phyloP scores from a whole-genome alignment of 2,329 filamentous ascomycete genomes.

The Fusarium pininemorale region DNA sequence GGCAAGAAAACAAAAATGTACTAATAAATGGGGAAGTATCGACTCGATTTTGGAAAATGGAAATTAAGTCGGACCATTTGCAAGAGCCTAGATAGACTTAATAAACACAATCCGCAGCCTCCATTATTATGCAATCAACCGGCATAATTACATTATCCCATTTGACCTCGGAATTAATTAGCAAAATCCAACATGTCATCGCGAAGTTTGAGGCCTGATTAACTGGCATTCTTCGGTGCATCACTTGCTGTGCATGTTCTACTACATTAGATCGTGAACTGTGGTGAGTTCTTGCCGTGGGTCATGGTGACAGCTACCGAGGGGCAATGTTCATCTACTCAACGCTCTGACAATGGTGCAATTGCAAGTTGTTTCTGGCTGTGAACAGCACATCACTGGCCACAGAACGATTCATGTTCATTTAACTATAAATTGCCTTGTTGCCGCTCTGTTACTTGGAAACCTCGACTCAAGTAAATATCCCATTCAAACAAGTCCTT shows the following conservation, averaged over 20 bases:
- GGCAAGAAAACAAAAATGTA: no score
- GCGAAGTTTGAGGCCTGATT: background rate
- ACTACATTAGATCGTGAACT: background rate
- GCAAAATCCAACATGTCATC: fast-evolving
- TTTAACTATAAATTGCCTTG: background rate
- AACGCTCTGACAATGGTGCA: fast-evolving
- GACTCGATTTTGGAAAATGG: no score
- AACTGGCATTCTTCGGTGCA: background rate
- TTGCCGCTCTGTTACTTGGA: background rate
- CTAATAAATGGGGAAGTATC: no score
- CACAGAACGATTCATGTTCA: fast-evolving
- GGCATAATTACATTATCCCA: fast-evolving
- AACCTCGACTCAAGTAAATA: background rate
- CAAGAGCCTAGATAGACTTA: no score
- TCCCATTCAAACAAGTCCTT: no score
- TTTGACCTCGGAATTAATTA: fast-evolving
- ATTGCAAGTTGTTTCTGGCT: no score
- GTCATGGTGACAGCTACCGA: background rate
- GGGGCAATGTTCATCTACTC: background rate
- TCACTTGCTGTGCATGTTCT: background rate
- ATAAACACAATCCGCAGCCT: fast-evolving
- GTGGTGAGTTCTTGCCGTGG: fast-evolving
- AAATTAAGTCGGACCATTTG: no score
- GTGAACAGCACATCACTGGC: background rate
- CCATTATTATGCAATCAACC: fast-evolving